A percentile compares a stretch with the other conserved stretches of the same genome.
Evolutionary conservation across 106 monocot genomes (phyloP).

Genomic region (Amphibolis antarctica): DNA sequence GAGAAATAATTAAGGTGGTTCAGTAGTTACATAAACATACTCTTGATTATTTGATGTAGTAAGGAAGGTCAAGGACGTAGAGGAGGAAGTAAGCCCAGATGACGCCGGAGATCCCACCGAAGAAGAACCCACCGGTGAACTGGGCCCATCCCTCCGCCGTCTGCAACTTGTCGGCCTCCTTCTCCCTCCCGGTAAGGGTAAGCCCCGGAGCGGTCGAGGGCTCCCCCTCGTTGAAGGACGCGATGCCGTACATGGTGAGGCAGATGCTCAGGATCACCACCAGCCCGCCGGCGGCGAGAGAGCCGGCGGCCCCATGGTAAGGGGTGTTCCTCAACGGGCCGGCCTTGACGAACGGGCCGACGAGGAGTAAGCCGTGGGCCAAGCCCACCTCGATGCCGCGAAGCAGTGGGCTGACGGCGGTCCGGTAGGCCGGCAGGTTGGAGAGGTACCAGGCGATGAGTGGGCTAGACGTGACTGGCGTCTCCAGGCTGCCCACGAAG

Average conservation of each 20-base stretch:
- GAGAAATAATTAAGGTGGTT: no score
- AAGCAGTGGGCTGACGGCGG: slow-evolving; percentile 87
- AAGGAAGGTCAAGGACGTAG: slow-evolving; percentile 87
- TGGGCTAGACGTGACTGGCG: slow-evolving; percentile 84
- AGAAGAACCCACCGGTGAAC: slow-evolving; percentile 94
- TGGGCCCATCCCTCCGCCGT: slow-evolving; percentile 90
- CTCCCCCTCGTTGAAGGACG: slow-evolving; percentile 83
- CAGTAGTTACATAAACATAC: no score
- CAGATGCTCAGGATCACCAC: slow-evolving; percentile 87
- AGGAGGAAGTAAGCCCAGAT: slow-evolving; percentile 95
- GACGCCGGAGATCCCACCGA: slow-evolving; percentile 83
- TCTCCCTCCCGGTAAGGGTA: slow-evolving; percentile 84
- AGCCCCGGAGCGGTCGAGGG: slow-evolving; percentile 65
- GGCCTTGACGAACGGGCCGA: slow-evolving; percentile 85
- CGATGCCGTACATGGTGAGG: slow-evolving; percentile 81
- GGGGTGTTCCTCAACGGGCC: slow-evolving; percentile 88
- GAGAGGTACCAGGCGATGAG: slow-evolving; percentile 95
- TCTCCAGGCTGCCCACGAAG: slow-evolving; percentile 91
- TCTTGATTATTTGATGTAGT: slow-evolving; percentile 89
- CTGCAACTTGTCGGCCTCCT: slow-evolving; percentile 92
- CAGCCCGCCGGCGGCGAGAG: slow-evolving; percentile 76
- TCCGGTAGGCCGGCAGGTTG: slow-evolving; percentile 97
- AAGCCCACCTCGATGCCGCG: slow-evolving; percentile 90
- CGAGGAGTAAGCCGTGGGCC: slow-evolving; percentile 86
- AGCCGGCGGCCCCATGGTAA: slow-evolving; percentile 60